Conservation (phyloP, 345 rosid genomes). For the Eutrema yunnanense region DNA sequence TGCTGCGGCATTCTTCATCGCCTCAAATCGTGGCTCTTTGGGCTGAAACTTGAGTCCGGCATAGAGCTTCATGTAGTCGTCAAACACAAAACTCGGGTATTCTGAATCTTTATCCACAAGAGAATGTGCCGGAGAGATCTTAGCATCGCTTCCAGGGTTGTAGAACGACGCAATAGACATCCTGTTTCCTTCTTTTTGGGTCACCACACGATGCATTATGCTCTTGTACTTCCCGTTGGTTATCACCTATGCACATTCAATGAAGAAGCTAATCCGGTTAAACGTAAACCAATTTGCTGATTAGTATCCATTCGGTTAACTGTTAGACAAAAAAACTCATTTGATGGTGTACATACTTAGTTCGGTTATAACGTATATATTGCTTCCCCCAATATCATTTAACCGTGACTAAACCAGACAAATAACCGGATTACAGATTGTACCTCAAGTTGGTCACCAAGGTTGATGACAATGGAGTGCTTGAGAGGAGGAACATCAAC, state of each 20-base stretch:
- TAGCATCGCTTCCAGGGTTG: conserved; percentile 80
- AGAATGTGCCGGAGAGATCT: conserved; percentile 64
- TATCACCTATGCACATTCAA: conserved; percentile 48
- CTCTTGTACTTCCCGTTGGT: conserved; percentile 95
- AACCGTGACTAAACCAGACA: background rate
- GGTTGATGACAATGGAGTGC: conserved; percentile 83
- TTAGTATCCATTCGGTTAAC: too few species aligned
- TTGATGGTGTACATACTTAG: background rate
- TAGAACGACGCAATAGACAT: conserved; percentile 93
- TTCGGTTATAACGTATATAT: background rate
- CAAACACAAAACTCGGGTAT: conserved; percentile 81
- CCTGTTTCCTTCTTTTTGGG: conserved; percentile 66
- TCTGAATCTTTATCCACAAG: conserved; percentile 41
- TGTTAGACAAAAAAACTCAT: background rate
- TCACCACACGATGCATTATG: conserved; percentile 66
- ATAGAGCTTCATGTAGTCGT: conserved; percentile 87
- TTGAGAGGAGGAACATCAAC: conserved; percentile 78
- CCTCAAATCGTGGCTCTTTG: conserved; percentile 84
- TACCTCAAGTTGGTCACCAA: conserved; percentile 97
- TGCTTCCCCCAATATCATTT: background rate
- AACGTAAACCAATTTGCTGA: background rate
- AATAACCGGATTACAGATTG: background rate
- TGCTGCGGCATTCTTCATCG: conserved; percentile 51
- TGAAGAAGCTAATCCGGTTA: background rate
- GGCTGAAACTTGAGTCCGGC: conserved; percentile 72